These are phyloP conservation scores for Aspergillus sp. DNA, from an alignment of 2,329 filamentous ascomycete genomes.

Conservation along the genomic window DNA sequence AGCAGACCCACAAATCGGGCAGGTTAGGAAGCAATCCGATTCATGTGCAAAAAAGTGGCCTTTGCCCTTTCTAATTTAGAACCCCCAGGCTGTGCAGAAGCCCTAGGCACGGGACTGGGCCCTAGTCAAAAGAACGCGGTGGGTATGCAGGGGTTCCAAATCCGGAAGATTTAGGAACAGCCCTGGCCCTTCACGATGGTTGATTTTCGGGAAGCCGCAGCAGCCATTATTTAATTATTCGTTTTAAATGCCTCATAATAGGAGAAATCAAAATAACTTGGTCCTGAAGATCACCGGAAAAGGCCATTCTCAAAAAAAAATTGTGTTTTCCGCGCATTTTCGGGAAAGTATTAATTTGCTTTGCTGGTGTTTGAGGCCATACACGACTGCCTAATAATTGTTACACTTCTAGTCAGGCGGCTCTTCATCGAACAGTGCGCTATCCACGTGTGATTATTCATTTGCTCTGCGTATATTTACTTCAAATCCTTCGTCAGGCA, in stretches of 20 bases:
- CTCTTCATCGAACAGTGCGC: background rate
- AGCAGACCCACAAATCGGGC: conserved; percentile 12
- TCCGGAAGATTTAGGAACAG: conserved; percentile 12
- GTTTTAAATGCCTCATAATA: background rate
- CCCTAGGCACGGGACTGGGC: background rate
- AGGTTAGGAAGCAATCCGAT: conserved; percentile 10
- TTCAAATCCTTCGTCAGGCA: background rate
- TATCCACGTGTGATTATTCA: background rate
- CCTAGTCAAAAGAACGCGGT: background rate
- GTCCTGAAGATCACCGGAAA: background rate
- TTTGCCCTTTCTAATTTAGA: background rate
- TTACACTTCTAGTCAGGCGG: background rate
- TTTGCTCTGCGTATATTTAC: background rate
- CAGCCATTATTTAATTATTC: background rate
- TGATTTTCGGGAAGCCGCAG: conserved; percentile 2
- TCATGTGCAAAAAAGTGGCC: conserved; percentile 5
- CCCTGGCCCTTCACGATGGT: background rate
- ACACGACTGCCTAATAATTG: background rate
- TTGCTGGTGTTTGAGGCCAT: no score
- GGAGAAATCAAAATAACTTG: background rate
- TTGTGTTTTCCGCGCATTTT: no score
- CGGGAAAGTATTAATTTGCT: no score
- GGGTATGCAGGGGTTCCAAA: conserved; percentile 10
- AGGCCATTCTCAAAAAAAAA: no score
- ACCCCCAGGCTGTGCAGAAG: conserved; percentile 7